phyloP scores from a whole-genome alignment of 805 yeast genomes.

The Sungouiozyma intestinalis region DNA sequence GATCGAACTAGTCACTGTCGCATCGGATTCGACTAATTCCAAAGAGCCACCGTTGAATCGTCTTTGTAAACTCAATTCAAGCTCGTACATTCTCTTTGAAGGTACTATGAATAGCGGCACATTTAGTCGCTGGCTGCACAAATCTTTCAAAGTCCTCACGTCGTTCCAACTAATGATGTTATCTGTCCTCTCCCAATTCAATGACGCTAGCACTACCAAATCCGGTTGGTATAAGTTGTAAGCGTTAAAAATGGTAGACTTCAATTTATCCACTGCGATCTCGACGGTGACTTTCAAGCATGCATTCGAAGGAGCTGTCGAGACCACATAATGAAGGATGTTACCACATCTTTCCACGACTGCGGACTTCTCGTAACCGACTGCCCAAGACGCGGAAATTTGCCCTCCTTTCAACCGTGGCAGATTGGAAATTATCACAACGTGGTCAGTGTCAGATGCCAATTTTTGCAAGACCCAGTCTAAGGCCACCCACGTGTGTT shows the following conservation, averaged over 20 bases:
- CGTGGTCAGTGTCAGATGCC: slow-evolving; percentile 52
- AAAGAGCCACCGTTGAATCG: slow-evolving; percentile 2
- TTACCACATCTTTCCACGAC: slow-evolving; percentile 13
- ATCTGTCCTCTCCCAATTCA: slow-evolving; percentile 20
- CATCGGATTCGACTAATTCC: not conserved
- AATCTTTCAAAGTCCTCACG: slow-evolving; percentile 16
- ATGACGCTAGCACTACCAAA: slow-evolving; percentile 15
- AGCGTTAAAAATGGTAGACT: slow-evolving; percentile 18
- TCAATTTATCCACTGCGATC: slow-evolving; percentile 19
- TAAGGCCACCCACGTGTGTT: slow-evolving; percentile 72
- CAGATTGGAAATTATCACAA: slow-evolving; percentile 43
- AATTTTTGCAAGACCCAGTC: slow-evolving; percentile 53
- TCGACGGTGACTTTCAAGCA: slow-evolving; percentile 21
- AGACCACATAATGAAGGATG: slow-evolving; percentile 17
- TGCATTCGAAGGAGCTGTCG: slow-evolving; percentile 15
- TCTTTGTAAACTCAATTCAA: slow-evolving; percentile 15
- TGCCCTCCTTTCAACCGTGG: slow-evolving; percentile 13
- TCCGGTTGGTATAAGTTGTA: slow-evolving; percentile 26
- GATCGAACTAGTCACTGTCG: not conserved
- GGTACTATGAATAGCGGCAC: slow-evolving; percentile 23
- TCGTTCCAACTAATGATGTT: slow-evolving; percentile 12
- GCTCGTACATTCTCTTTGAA: slow-evolving; percentile 16
- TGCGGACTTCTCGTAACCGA: slow-evolving; percentile 15
- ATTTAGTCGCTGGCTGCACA: slow-evolving; percentile 13
- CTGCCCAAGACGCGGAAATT: slow-evolving; percentile 11